These are phyloP conservation scores for Dendrobium nobile DNA, from an alignment of 106 monocot species.

Conservation along the genomic window DNA sequence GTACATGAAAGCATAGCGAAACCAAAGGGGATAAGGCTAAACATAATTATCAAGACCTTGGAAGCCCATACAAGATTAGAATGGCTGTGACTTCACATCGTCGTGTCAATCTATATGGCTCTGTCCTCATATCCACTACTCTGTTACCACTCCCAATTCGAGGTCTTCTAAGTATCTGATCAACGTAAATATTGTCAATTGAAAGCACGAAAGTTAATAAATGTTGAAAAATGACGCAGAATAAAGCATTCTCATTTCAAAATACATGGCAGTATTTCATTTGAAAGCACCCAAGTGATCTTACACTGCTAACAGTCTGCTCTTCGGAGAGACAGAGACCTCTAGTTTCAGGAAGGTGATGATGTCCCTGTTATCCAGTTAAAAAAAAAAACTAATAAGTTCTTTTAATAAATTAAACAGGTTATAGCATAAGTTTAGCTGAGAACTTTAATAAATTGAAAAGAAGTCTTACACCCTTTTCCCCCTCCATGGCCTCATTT, in stretches of 20 bases:
- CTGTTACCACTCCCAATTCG: conserved; percentile 59
- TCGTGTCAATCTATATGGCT: conserved; percentile 59
- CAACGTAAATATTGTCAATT: neutral
- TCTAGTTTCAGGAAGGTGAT: conserved; percentile 89
- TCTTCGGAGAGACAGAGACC: conserved; percentile 93
- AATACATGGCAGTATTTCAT: neutral
- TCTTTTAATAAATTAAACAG: neutral
- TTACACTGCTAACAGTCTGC: conserved; percentile 85
- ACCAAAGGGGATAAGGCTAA: too few relatives aligned
- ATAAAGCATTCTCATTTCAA: neutral
- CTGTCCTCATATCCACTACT: conserved; percentile 51
- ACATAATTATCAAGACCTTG: conserved; percentile 48
- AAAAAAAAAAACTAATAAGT: neutral
- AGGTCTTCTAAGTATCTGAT: conserved; percentile 71
- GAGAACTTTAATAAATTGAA: too few relatives aligned
- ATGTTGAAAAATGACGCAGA: neutral
- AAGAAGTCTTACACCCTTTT: conserved; percentile 22
- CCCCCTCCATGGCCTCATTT: conserved; percentile 97
- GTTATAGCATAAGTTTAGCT: too few relatives aligned
- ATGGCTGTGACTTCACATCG: conserved; percentile 89
- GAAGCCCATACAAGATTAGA: conserved; percentile 82
- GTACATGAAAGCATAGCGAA: too few relatives aligned
- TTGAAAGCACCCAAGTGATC: conserved; percentile 6
- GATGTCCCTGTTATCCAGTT: conserved; percentile 45
- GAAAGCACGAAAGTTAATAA: neutral